Percentiles rank a stretch among this genome's conserved stretches.
Conservation (phyloP, 2,329 filamentous ascomycete species). For the Fusarium temperatum region DNA sequence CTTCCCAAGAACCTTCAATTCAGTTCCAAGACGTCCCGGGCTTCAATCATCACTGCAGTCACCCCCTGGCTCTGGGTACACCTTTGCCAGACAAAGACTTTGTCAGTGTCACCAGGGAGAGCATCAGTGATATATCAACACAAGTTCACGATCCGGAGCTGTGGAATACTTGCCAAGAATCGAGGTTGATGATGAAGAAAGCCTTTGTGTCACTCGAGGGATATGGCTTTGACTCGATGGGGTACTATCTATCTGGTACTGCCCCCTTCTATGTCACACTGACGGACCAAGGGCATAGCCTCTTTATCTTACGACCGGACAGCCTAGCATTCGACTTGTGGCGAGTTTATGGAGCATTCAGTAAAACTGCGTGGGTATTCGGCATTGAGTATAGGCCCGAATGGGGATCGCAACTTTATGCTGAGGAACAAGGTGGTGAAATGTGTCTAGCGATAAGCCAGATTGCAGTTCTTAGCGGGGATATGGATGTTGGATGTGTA, state of each 20-base stretch:
- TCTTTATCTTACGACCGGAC: background rate
- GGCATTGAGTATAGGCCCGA: background rate
- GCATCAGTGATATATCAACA: background rate
- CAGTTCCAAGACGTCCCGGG: fast-evolving
- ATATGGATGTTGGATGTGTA: background rate
- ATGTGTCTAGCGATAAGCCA: fast-evolving
- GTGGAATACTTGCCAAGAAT: background rate
- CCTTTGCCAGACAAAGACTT: background rate
- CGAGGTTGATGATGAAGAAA: background rate
- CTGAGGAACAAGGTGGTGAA: background rate
- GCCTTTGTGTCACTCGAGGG: fast-evolving
- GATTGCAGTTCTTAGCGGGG: background rate
- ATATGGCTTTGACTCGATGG: fast-evolving
- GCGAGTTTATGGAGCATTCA: too few species aligned
- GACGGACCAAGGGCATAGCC: fast-evolving
- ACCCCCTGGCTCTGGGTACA: background rate
- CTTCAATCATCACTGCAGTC: too few species aligned
- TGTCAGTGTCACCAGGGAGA: background rate
- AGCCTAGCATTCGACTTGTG: too few species aligned
- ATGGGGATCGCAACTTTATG: background rate
- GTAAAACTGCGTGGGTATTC: background rate
- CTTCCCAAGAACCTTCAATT: background rate
- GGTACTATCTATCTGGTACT: background rate
- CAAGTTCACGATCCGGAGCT: fast-evolving
- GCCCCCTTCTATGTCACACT: background rate